Conservation (phyloP, 2,329 filamentous ascomycete genomes). For the Xylaria sp. region DNA sequence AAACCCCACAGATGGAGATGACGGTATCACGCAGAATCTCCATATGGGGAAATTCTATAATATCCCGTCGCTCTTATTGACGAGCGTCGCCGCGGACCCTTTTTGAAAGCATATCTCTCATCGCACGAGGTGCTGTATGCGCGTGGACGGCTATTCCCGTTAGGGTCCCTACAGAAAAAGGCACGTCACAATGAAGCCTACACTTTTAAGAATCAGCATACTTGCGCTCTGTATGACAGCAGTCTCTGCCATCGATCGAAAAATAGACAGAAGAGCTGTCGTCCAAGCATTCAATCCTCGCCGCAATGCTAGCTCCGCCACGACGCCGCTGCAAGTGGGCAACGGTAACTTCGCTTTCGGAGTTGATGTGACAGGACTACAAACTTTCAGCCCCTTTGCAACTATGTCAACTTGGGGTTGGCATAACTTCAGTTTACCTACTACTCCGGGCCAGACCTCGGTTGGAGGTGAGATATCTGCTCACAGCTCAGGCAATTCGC, state of each 20-base stretch:
- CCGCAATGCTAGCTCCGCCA: slow-evolving; percentile 59
- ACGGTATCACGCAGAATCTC: slow-evolving; percentile 31
- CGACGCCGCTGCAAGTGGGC: slow-evolving; percentile 64
- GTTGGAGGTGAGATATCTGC: slow-evolving; percentile 48
- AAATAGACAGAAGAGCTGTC: slow-evolving; percentile 50
- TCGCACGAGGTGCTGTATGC: background rate
- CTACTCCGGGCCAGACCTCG: slow-evolving; percentile 53
- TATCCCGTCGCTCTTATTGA: background rate
- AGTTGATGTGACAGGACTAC: slow-evolving; percentile 59
- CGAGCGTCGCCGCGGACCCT: background rate
- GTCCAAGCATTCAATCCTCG: slow-evolving; percentile 58
- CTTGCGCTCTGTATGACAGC: slow-evolving; percentile 11
- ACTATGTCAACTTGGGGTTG: slow-evolving; percentile 62
- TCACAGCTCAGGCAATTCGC: background rate
- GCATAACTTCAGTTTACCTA: slow-evolving; percentile 61
- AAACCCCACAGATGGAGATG: slow-evolving; percentile 44
- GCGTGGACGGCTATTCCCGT: background rate
- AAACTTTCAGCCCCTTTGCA: slow-evolving; percentile 59
- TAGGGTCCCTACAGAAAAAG: background rate
- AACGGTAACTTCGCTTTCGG: slow-evolving; percentile 63
- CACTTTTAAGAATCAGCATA: slow-evolving; percentile 11
- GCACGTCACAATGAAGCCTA: slow-evolving; percentile 25
- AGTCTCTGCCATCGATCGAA: slow-evolving; percentile 24
- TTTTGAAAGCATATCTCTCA: background rate
- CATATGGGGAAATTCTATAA: slow-evolving; percentile 39